A percentile compares a stretch with the other conserved stretches of the same genome.
Conservation (phyloP, 2,329 filamentous ascomycete species). For the Aspergillus costaricaensis region DNA sequence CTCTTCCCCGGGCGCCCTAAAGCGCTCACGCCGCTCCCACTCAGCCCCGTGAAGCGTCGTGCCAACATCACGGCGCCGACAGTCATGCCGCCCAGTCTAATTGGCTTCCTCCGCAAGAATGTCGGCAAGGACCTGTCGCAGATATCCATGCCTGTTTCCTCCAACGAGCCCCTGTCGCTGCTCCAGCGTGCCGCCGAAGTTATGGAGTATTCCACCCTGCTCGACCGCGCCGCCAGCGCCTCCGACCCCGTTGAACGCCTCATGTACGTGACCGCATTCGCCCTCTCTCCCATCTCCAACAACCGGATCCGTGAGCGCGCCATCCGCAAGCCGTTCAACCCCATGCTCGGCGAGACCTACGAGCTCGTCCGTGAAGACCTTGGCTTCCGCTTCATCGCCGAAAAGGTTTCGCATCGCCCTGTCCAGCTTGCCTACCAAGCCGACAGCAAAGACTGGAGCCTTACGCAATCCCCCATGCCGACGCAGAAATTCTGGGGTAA, state of each 20-base stretch:
- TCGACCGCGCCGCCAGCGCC: conserved; percentile 68
- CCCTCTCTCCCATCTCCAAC: conserved; percentile 80
- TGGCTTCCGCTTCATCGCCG: conserved; percentile 87
- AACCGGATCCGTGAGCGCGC: conserved; percentile 84
- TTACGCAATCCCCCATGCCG: conserved; percentile 82
- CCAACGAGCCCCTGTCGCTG: conserved; percentile 88
- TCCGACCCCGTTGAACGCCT: conserved; percentile 69
- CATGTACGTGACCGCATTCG: conserved; percentile 85
- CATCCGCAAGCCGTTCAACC: conserved; percentile 95
- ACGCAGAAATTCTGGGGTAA: conserved; percentile 99
- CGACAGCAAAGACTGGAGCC: conserved; percentile 80
- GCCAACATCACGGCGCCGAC: conserved; percentile 71
- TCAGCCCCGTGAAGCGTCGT: conserved; percentile 67
- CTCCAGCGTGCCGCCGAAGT: conserved; percentile 88
- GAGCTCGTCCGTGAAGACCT: conserved; percentile 86
- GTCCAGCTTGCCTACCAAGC: conserved; percentile 93
- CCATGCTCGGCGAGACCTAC: conserved; percentile 92
- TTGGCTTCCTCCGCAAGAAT: conserved; percentile 93
- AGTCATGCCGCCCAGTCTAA: conserved; percentile 81
- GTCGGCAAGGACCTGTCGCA: conserved; percentile 96
- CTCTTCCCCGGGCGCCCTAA: conserved; percentile 77
- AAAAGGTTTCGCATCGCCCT: conserved; percentile 92
- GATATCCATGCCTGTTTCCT: conserved; percentile 95
- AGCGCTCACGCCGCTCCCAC: conserved; percentile 73
- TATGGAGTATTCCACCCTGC: conserved; percentile 82